Conservation (phyloP, 2,329 filamentous ascomycete species). For the Monosporascus sp. region DNA sequence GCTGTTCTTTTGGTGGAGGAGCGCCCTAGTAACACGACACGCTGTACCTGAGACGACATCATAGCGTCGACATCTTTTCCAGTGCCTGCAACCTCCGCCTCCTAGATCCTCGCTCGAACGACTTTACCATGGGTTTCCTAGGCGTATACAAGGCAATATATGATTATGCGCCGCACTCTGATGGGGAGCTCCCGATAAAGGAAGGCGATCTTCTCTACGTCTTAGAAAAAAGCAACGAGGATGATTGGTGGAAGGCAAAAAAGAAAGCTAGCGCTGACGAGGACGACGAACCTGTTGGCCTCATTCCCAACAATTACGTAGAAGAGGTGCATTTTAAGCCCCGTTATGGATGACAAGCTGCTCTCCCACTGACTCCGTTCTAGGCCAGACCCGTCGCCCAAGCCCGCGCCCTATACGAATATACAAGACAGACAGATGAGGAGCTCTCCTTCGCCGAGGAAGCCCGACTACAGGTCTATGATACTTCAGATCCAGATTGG, state of each 20-base stretch:
- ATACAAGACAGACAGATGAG: slow-evolving; percentile 93
- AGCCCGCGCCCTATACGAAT: slow-evolving; percentile 96
- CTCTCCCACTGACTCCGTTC: slow-evolving; percentile 22
- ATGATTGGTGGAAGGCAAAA: slow-evolving; percentile 95
- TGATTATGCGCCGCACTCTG: slow-evolving; percentile 83
- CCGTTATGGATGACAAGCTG: slow-evolving; percentile 46
- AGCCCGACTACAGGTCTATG: slow-evolving; percentile 75
- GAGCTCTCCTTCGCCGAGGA: slow-evolving; percentile 95
- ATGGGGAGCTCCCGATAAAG: slow-evolving; percentile 75
- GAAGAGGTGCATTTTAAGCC: slow-evolving; percentile 65
- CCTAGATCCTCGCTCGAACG: too few species aligned
- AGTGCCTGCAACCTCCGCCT: not conserved
- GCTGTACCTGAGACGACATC: too few species aligned
- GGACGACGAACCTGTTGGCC: slow-evolving; percentile 82
- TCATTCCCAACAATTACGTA: slow-evolving; percentile 93
- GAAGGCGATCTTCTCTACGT: slow-evolving; percentile 89
- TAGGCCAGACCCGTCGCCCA: slow-evolving; percentile 61
- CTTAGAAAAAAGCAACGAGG: slow-evolving; percentile 70
- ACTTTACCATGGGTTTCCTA: slow-evolving; percentile 72
- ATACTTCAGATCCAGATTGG: slow-evolving; percentile 92
- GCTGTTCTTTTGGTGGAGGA: too few species aligned
- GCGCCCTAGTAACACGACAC: too few species aligned
- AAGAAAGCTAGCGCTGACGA: slow-evolving; percentile 80
- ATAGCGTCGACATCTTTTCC: not conserved
- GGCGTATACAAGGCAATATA: slow-evolving; percentile 88